phyloP scores from a whole-genome alignment of 495 filamentous ascomycete genomes.

The Neurospora sp. region DNA sequence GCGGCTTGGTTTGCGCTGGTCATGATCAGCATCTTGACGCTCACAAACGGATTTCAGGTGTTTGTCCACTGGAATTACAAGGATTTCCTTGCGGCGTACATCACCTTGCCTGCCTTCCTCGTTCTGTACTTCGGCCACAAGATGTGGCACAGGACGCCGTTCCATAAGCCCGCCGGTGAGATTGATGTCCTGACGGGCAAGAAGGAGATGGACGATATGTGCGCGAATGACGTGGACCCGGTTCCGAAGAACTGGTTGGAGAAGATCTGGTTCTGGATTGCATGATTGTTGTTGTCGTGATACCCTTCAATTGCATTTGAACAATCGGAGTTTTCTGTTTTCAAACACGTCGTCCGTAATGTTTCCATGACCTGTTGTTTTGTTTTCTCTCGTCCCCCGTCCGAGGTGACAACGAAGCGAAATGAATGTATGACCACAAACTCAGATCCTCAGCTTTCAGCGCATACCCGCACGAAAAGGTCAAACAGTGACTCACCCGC shows the following conservation, averaged over 20 bases:
- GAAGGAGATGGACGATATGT: constrained; percentile 41
- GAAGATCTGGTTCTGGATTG: constrained; percentile 40
- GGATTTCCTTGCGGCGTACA: constrained; percentile 37
- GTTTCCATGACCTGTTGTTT: neutral
- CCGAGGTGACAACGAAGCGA: neutral
- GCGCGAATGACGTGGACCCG: constrained; percentile 25
- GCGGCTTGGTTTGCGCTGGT: constrained; percentile 27
- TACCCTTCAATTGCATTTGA: neutral
- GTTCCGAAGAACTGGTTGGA: constrained; percentile 31
- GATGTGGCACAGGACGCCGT: constrained; percentile 20
- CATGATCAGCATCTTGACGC: constrained; percentile 29
- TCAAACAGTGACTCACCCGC: neutral
- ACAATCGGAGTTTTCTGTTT: neutral
- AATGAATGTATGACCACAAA: neutral
- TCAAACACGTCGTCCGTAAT: neutral
- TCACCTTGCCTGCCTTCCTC: constrained; percentile 36
- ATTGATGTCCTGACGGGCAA: constrained; percentile 40
- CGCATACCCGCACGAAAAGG: neutral
- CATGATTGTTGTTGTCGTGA: constrained; percentile 10
- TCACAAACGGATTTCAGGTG: constrained; percentile 41
- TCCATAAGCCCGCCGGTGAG: constrained; percentile 17
- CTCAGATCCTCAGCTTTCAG: neutral
- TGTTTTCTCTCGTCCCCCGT: neutral
- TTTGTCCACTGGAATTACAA: constrained; percentile 30
- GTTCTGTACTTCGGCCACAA: constrained; percentile 35